Base-by-base conservation (phyloP, 345 rosid genomes). In the Citrus glauca region DNA sequence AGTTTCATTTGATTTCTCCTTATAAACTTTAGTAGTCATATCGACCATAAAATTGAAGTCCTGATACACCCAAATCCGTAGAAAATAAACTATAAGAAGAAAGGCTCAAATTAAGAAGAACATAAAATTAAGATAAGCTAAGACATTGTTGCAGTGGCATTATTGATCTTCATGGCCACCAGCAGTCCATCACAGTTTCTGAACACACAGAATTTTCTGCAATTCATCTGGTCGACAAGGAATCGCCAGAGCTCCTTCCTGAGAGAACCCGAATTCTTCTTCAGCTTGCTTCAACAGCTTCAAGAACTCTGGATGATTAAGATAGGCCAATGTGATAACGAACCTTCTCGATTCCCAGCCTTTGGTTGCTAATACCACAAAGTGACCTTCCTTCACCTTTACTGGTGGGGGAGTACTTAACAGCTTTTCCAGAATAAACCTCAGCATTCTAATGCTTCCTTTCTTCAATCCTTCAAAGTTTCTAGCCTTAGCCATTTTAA, bases 321-420 rank as follows among this genome's bases (percentile, higher is more conserved):
- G 85, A 75, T 66, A 82, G 24, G 71, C 77, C 77, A 86, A 30
- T 59, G 78, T 66, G 40, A 77, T 77, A 0, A 75, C 8, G 16
- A 86, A 79, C 82, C 86, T 86, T 78, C 76, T 65, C 5, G 80
- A 77, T 48, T 76, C 69, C 81, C 84, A 73, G 19, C 83, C 80
- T 32, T 73, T 61, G 0, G 71, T 76, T 8, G 90, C 93, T 69
- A 87, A 71, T 55, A 90, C 89, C 28, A 85, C 86, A 32, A 90
- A 83, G 77, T 83, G 84, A 37, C 89, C 89, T 74, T 84, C 87
- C 79, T 79, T 83, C 68, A 78, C 79, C 25, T 78, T 84, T 19
- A 84, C 77, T 22, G 74, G 25, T 30, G 67, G 42, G 7, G 10
- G 42, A 38, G 42, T 77, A 20, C 38, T 55, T 27, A 76, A 81